These are phyloP conservation scores for Kwoniella dendrophila DNA, from an alignment of 768 basidiomycete species.

Conservation along the genomic window DNA sequence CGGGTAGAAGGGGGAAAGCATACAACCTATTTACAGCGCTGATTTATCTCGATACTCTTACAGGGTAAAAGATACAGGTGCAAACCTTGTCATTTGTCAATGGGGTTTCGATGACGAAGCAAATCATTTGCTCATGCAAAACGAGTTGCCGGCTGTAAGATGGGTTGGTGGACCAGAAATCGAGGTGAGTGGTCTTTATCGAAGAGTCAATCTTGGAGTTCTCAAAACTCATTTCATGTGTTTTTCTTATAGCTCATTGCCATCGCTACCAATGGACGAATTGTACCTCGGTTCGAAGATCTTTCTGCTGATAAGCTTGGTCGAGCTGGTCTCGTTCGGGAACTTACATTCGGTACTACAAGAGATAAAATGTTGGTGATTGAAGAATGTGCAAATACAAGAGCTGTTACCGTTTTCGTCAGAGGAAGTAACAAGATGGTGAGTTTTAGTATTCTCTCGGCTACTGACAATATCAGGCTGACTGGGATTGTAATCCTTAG, in stretches of 20 bases:
- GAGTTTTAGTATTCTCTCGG: conserved; percentile 20
- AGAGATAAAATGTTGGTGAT: conserved; percentile 99
- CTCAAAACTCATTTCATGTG: neutral
- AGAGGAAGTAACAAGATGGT: conserved; percentile 99
- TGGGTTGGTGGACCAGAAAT: conserved; percentile 99
- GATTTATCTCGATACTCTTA: neutral
- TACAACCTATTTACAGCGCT: neutral
- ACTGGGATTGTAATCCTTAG: conserved; percentile 57
- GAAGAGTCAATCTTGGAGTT: neutral
- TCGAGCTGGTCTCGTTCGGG: conserved; percentile 87
- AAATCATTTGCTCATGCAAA: conserved; percentile 96
- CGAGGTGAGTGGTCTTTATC: conserved; percentile 64
- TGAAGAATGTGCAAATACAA: conserved; percentile 94
- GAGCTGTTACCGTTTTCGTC: conserved; percentile 96
- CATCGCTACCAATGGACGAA: conserved; percentile 96
- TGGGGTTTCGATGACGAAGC: conserved; percentile 99
- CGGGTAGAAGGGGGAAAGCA: neutral
- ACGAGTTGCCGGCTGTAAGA: conserved; percentile 91
- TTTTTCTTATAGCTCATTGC: conserved; percentile 75
- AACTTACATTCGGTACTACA: conserved; percentile 94
- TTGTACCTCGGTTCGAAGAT: conserved; percentile 97
- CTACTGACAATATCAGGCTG: neutral
- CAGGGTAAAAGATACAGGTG: conserved; percentile 90
- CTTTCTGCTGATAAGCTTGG: conserved; percentile 88
- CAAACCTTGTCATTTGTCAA: conserved; percentile 98